Base-by-base conservation (phyloP, 2,329 filamentous ascomycete species). In the Sclerotinia trifoliorum region DNA sequence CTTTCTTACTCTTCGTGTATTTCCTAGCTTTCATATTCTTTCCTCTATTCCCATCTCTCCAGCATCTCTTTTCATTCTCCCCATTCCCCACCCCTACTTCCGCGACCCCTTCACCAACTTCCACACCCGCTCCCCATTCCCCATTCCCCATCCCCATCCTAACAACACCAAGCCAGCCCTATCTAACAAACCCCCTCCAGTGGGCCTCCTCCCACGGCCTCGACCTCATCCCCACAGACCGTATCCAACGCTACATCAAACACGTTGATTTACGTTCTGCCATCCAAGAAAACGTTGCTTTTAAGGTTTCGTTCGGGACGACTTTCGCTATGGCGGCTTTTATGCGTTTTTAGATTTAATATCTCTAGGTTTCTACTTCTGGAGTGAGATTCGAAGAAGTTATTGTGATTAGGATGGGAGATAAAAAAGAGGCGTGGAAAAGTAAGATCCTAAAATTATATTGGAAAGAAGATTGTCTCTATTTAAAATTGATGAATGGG, bases 261-360 rank as follows among this genome's bases (percentile, higher is more conserved):
- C 78, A 78, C 42, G 79, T 85, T 35, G 81, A 87, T 73, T 69
- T 87, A 26, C 78, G 81, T 35, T 78, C 77, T 0, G 74, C 74
- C 3, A 61, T 80, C 3, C 73, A 78, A 64, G 77, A 78, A 56
- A 78, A 80, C 66, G 76, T 75, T 17, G 78, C 77, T 0, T 80
- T 80, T 71, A 80, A 80, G 70, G 44, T 80, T 55, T 87, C 88
- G 3, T 93, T 94, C 77, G 86, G 88, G n/a, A 75, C 86, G 54
- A 90, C 90, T 39, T 93, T 93, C 79, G 85, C 89, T 35, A 79
- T 93, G 75, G 89, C 90, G 61, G 87, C 85, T 3, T 90, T 90
- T 71, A 81, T 82, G 83, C 83, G 74, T 63, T 83, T 89, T 68
- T 87, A 80, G 73, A 64, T 44, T 57, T 1, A 3, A 26, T 15